Conservation (phyloP, 1,139 yeast species). For the Blastobotrys arbuscula region DNA sequence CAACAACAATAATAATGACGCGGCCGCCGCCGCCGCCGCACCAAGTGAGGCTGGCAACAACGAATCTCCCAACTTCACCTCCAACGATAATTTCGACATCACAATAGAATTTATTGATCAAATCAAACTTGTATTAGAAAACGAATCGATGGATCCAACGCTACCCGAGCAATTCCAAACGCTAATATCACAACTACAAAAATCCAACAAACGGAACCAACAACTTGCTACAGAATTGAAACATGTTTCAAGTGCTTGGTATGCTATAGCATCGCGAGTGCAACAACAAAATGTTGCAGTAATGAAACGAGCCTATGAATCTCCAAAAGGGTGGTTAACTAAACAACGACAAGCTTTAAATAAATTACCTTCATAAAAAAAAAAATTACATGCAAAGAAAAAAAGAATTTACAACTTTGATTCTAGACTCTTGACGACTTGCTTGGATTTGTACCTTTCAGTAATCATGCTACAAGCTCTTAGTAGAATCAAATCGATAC, state of each 20-base stretch:
- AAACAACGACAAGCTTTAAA: slow-evolving; percentile 24
- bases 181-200: background rate
- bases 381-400: background rate
- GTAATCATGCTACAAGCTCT: slow-evolving; percentile 12
- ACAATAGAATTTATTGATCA: background rate
- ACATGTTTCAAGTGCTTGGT: slow-evolving; percentile 30
- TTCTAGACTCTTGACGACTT: background rate
- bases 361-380: slow-evolving; percentile 2
- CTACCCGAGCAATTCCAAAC: background rate
- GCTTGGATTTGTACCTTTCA: slow-evolving; percentile 10
- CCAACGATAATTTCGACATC: background rate
- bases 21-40: background rate
- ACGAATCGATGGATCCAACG: background rate
- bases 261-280: slow-evolving; percentile 26
- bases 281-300: slow-evolving; percentile 27
- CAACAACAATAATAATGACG: background rate
- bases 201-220: background rate
- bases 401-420: background rate
- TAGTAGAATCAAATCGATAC: slow-evolving; percentile 13
- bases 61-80: background rate
- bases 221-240: slow-evolving; percentile 19
- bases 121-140: background rate
- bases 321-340: slow-evolving; percentile 29
- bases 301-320: slow-evolving; percentile 22
- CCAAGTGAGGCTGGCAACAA: background rate